Evolutionary conservation across 192 early-diverging fungal genomes (phyloP).

Genomic region (Linnemannia exigua): DNA sequence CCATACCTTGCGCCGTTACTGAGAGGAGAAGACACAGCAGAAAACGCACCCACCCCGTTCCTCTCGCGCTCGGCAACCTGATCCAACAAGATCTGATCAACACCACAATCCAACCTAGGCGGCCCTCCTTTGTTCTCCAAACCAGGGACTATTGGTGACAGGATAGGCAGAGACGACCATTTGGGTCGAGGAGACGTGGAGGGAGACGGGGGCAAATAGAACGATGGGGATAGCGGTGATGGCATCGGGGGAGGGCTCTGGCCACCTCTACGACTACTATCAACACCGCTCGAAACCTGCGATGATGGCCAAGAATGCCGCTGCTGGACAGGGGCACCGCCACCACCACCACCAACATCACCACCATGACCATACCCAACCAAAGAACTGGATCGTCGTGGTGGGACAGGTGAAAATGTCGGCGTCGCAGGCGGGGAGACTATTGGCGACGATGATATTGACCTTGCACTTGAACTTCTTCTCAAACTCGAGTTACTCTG

Average conservation of each 20-base stretch:
- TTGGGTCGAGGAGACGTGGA: neutral
- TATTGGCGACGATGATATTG: neutral
- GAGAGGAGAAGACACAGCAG: neutral
- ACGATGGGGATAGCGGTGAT: neutral
- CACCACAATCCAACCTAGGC: slow-evolving; percentile 2
- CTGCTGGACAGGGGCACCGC: too few species aligned
- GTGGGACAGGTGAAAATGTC: neutral
- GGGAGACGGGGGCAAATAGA: neutral
- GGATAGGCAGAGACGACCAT: neutral
- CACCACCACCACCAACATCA: too few species aligned
- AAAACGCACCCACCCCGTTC: neutral
- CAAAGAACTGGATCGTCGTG: neutral
- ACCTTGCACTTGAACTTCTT: neutral
- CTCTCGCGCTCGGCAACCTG: slow-evolving; percentile 21
- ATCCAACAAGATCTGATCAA: neutral
- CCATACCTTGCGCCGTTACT: too few species aligned
- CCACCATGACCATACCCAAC: too few species aligned
- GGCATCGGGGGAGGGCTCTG: neutral
- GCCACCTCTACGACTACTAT: neutral
- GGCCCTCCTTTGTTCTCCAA: neutral
- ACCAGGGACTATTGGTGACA: neutral
- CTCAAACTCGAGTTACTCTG: neutral
- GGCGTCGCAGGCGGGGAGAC: neutral
- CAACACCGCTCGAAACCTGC: too few species aligned
- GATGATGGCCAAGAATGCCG: too few species aligned